Evolutionary conservation across 2,329 filamentous ascomycete species (phyloP).

Genomic region (Aureobasidium sp.): DNA sequence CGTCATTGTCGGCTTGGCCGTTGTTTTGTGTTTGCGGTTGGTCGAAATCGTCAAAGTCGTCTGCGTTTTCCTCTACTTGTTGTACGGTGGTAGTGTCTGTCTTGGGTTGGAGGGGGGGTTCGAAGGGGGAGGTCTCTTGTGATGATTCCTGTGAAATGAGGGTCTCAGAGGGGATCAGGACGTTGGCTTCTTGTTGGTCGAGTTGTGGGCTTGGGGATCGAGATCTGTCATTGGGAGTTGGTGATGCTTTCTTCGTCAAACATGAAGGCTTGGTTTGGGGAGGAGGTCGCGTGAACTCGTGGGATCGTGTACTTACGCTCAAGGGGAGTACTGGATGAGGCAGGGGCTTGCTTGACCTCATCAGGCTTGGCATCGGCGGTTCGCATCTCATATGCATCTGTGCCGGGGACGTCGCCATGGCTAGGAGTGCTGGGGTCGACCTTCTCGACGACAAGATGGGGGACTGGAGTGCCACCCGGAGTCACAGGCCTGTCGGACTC

Average conservation of each 20-base stretch:
- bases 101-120: conserved; percentile 3
- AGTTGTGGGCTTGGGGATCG: conserved; percentile 15
- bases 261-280: conserved; percentile 17
- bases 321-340: conserved; percentile 35
- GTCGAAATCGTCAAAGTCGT: conserved; percentile 32
- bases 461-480: conserved; percentile 46
- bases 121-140: conserved; percentile 4
- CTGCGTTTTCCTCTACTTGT: conserved; percentile 42
- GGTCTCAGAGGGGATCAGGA: conserved; percentile 6
- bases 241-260: conserved; percentile 56
- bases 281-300: conserved; percentile 1
- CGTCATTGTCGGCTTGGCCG: conserved; percentile 33
- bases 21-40: conserved; percentile 14
- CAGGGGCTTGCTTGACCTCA: conserved; percentile 43
- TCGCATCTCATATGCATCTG: conserved; percentile 47
- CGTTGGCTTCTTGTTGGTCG: conserved; percentile 1
- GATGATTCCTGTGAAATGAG: neutral
- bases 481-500: conserved; percentile 38
- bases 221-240: conserved; percentile 45
- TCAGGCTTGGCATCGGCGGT: conserved; percentile 53
- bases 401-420: conserved; percentile 56
- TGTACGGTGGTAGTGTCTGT: conserved; percentile 20
- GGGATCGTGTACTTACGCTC: conserved; percentile 46
- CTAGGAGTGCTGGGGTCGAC: conserved; percentile 49
- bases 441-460: conserved; percentile 54